These are phyloP conservation scores for Metschnikowia peoriensis DNA, from an alignment of 805 yeast species.

Conservation along the genomic window DNA sequence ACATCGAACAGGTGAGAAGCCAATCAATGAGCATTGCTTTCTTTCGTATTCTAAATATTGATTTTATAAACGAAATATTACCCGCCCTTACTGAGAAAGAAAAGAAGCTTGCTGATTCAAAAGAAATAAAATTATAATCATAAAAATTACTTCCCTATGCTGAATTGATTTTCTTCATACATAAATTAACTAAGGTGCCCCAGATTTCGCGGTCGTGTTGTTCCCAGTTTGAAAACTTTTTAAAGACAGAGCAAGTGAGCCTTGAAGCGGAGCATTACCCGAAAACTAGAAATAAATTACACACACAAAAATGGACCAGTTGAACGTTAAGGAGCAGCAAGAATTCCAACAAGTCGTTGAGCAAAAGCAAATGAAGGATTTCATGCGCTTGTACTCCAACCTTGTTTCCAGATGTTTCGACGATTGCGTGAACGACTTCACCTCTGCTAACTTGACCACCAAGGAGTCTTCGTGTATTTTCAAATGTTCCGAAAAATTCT, in stretches of 20 bases:
- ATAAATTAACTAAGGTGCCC: background rate
- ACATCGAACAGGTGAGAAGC: too few species aligned
- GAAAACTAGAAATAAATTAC: background rate
- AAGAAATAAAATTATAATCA: too few species aligned
- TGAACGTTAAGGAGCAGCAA: constrained; percentile 94
- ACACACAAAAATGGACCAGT: constrained; percentile 72
- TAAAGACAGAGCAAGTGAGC: constrained; percentile 7
- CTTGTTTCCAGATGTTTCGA: constrained; percentile 95
- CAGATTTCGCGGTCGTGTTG: constrained; percentile 13
- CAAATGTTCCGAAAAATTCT: constrained; percentile 95
- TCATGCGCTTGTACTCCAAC: constrained; percentile 94
- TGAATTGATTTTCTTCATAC: background rate
- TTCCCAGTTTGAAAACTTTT: constrained; percentile 17
- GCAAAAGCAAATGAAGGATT: constrained; percentile 97
- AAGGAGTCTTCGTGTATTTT: constrained; percentile 84
- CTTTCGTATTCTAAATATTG: too few species aligned
- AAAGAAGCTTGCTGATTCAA: too few species aligned
- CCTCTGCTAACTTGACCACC: constrained; percentile 80
- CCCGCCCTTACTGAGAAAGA: too few species aligned
- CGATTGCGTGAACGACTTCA: constrained; percentile 98
- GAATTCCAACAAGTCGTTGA: constrained; percentile 94
- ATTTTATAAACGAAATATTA: too few species aligned
- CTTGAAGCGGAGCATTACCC: background rate
- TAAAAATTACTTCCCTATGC: too few species aligned
- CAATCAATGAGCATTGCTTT: too few species aligned